Evolutionary conservation across 768 basidiomycete genomes (phyloP), one percentile per base, ranked within the genome.

Genomic region (Russula emetica): DNA sequence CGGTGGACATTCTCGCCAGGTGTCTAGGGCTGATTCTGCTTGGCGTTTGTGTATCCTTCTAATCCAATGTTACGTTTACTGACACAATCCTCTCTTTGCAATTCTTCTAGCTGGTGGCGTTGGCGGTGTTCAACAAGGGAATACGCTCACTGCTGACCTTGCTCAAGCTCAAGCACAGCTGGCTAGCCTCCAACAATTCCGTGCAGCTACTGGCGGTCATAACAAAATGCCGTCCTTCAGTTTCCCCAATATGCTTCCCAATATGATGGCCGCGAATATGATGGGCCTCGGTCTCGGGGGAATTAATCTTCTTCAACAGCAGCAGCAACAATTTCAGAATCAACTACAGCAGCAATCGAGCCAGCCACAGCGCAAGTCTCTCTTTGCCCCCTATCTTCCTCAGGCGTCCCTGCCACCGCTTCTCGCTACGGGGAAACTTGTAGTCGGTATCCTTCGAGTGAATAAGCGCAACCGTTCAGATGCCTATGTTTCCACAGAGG

Each of bases 391-490:
- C 60, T 99, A 99, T 74, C 85, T 99, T 66, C 97, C 97, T 56
- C 95, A 98, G 74, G 96, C 95, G 14, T 97, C 94, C 51, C 83
- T 99, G 44, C 96, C 96, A 28, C 97, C 97, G 55, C 85, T 99
- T 59, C 83, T 99, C 58, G 92, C 92, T 10, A 96, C 97, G 11
- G 97, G 97, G 53, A 98, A 98, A 76, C 81, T 99, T 52, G 97
- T 99, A 61, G 94, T 98, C 50, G 97, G 97, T 66, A 94, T 97
- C 59, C 77, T 99, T 56, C 87, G 97, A 38, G 97, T 98, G 69
- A 98, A 98, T 78, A 98, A 98, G 78, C 88, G 96, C 70, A 98
- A 98, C 74, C 85, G 97, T 60, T 98, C 95, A 20, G 97, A 99
- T 74, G 97, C 97, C 9, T 99, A 98, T 74, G 95, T 99, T 60